A percentile compares a stretch with the other conserved stretches of the same genome.
Conservation (phyloP, 1,284 basidiomycete species). For the Clitocybe nebularis region DNA sequence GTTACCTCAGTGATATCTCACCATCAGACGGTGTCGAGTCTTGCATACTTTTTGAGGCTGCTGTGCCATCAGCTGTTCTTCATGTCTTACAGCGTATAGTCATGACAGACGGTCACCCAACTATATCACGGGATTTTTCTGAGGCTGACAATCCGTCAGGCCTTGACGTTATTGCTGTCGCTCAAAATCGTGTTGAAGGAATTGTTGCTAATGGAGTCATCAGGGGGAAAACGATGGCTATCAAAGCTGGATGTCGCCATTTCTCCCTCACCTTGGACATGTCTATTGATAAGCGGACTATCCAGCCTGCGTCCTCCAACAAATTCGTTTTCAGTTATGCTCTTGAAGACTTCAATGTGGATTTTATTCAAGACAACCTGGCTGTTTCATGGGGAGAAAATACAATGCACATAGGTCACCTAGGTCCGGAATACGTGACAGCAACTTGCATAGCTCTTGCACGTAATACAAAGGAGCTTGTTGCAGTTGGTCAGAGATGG, state of each 20-base stretch:
- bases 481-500: conserved; percentile 22
- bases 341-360: conserved; percentile 21
- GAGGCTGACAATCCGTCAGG: conserved; percentile 20
- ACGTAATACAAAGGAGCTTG: conserved; percentile 25
- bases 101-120: conserved; percentile 24
- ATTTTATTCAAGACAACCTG: conserved; percentile 19
- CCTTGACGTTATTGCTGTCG: conserved; percentile 27
- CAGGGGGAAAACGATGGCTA: conserved; percentile 5
- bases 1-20: conserved; percentile 31
- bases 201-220: conserved; percentile 19
- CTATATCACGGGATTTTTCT: conserved; percentile 17
- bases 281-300: conserved; percentile 27
- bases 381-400: conserved; percentile 25
- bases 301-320: conserved; percentile 18
- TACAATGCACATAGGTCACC: conserved; percentile 35
- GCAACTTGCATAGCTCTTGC: conserved; percentile 31
- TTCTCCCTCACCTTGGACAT: conserved; percentile 21
- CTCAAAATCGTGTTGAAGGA: conserved; percentile 21
- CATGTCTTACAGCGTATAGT: conserved; percentile 35
- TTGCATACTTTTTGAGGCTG: conserved; percentile 30
- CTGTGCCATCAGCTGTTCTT: conserved; percentile 28
- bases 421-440: conserved; percentile 41
- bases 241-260: conserved; percentile 18
- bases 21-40: conserved; percentile 11
- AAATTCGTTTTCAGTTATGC: conserved; percentile 24